These are phyloP conservation scores for Penicillium polonicum DNA, from an alignment of 2,329 filamentous ascomycete genomes.

Conservation along the genomic window DNA sequence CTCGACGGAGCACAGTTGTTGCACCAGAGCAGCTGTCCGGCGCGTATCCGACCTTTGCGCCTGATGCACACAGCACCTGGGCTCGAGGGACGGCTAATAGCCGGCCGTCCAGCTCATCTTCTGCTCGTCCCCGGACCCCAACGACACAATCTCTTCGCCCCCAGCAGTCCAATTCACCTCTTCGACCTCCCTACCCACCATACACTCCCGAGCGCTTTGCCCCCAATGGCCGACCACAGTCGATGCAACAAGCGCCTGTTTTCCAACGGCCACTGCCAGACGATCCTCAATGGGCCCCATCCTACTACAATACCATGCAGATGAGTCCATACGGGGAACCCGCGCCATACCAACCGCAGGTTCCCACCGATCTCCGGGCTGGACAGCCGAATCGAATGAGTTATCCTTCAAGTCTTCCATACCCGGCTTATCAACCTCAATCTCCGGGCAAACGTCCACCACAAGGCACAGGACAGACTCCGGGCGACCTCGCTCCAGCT, in stretches of 20 bases:
- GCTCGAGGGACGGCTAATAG: conserved; percentile 49
- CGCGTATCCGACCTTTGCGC: conserved; percentile 35
- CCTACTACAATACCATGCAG: conserved; percentile 30
- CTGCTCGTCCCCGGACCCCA: conserved; percentile 46
- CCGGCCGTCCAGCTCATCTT: conserved; percentile 36
- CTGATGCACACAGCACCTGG: conserved; percentile 48
- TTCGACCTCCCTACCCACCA: conserved; percentile 36
- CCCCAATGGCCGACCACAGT: conserved; percentile 38
- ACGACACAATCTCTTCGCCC: conserved; percentile 42
- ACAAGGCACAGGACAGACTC: conserved; percentile 14
- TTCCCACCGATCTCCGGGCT: conserved; percentile 35
- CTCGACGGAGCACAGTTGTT: conserved; percentile 18
- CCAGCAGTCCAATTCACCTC: conserved; percentile 35
- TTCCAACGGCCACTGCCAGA: conserved; percentile 47
- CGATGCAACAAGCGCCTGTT: conserved; percentile 38
- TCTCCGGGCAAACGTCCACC: conserved; percentile 21
- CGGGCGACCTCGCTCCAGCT: not conserved
- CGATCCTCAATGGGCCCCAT: conserved; percentile 48
- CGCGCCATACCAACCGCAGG: conserved; percentile 26
- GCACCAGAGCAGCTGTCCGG: conserved; percentile 21
- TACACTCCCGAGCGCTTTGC: conserved; percentile 32
- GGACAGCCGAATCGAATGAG: conserved; percentile 26
- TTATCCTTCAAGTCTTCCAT: conserved; percentile 18
- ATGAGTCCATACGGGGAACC: conserved; percentile 33
- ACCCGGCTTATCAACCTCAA: conserved; percentile 23